These are phyloP conservation scores for Hygrophorus pudorinus DNA, from an alignment of 768 basidiomycete species.

Conservation along the genomic window DNA sequence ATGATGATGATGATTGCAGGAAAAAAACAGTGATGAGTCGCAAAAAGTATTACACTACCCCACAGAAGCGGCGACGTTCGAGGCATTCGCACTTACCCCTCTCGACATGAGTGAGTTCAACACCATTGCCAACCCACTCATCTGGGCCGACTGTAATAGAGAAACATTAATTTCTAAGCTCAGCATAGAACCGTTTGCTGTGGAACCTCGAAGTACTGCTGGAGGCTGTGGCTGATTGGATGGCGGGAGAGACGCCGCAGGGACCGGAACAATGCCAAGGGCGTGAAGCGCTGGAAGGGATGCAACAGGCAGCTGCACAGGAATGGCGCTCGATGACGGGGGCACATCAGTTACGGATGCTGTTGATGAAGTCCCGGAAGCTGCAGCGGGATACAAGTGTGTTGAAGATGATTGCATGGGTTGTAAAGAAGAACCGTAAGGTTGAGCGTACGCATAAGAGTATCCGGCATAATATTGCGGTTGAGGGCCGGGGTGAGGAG, in stretches of 20 bases:
- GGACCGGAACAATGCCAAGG: slow-evolving; percentile 65
- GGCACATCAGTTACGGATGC: slow-evolving; percentile 21
- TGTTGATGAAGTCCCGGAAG: slow-evolving; percentile 17
- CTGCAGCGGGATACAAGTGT: slow-evolving; percentile 16
- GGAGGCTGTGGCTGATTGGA: slow-evolving; percentile 56
- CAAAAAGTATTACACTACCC: neutral
- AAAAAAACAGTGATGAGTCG: neutral
- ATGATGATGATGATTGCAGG: too few species aligned
- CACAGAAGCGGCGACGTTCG: neutral
- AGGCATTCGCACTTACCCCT: neutral
- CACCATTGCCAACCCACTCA: slow-evolving; percentile 63
- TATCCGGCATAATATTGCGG: slow-evolving; percentile 56
- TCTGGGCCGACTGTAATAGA: slow-evolving; percentile 61
- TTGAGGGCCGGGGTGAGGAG: slow-evolving; percentile 25
- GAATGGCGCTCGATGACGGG: slow-evolving; percentile 35
- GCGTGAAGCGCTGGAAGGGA: slow-evolving; percentile 57
- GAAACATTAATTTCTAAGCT: slow-evolving; percentile 75
- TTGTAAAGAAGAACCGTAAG: slow-evolving; percentile 32
- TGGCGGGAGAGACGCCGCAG: slow-evolving; percentile 39
- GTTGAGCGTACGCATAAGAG: slow-evolving; percentile 55
- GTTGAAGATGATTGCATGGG: slow-evolving; percentile 20
- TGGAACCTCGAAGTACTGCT: slow-evolving; percentile 68
- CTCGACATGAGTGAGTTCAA: slow-evolving; percentile 53
- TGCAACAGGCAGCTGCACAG: slow-evolving; percentile 63
- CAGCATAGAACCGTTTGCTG: slow-evolving; percentile 60